Conservation (phyloP, 2,329 filamentous ascomycete genomes). For the Hypoxylon sp. region DNA sequence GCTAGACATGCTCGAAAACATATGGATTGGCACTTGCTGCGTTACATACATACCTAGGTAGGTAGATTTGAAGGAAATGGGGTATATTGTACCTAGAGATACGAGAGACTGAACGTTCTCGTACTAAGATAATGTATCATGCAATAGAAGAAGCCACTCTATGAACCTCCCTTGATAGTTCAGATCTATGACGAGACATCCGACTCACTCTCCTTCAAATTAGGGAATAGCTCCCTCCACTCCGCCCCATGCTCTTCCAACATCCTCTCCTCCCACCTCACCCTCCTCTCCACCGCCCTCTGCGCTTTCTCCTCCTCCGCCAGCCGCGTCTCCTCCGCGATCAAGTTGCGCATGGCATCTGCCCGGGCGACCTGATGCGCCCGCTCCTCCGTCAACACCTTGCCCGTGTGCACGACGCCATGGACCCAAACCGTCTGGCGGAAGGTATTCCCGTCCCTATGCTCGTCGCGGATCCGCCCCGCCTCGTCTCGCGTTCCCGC, state of each 20-base stretch:
- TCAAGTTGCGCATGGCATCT: constrained; percentile 43
- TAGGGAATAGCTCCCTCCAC: constrained; percentile 28
- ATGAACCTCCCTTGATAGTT: no score
- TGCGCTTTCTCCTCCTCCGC: constrained; percentile 37
- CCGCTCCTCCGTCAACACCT: constrained; percentile 32
- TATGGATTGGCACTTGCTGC: no score
- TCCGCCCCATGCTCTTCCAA: constrained; percentile 28
- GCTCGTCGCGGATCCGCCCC: background rate
- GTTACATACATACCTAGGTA: no score
- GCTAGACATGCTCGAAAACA: background rate
- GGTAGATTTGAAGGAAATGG: background rate
- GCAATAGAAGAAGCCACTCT: no score
- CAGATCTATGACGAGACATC: background rate
- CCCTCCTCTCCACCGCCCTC: constrained; percentile 16
- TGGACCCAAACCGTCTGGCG: constrained; percentile 8
- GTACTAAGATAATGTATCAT: background rate
- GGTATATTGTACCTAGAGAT: constrained; percentile 6
- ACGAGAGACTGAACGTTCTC: background rate
- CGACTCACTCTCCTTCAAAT: constrained; percentile 1
- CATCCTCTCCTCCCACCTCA: constrained; percentile 40
- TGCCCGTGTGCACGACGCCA: constrained; percentile 23
- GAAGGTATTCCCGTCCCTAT: constrained; percentile 14
- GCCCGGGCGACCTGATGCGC: constrained; percentile 42
- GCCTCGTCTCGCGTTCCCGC: constrained; percentile 6
- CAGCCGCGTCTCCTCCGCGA: constrained; percentile 38